Base-by-base conservation (phyloP, 1,139 yeast species). In the Arxiozyma heterogenica region DNA sequence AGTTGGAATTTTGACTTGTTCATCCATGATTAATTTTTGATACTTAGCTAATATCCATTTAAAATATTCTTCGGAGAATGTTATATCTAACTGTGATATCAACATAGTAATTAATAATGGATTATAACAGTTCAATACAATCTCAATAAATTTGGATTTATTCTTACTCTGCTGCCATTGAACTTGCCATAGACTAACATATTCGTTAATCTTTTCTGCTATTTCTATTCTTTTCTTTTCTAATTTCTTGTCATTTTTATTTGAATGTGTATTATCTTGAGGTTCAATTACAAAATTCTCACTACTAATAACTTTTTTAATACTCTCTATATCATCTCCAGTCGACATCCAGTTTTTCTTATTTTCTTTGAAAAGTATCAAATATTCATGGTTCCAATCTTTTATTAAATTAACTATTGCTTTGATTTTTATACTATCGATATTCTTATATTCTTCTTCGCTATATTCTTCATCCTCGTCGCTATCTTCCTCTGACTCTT, bases 291-390 rank as follows among this genome's bases (percentile, higher is more conserved):
- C 25, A 44, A 63, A 64, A 48, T 62, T 62, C 3, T 57, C 44
- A 49, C 66, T 62, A 38, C 59, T 59, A 11, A 64, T 64, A 39
- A 64, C 47, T 42, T 50, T 34, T 39, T 39, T 39, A 4, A 34
- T 41, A 46, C 18, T 8, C 18, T 27, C 17, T n/a, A 42, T 25
- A 42, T 49, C 41, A 34, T 49, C 44, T 4, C 49, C 49, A 23
- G 25, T 41, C 21, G 49, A 46, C 34, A 55, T 55, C 66, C 67
- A 65, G n/a, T 57, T 34, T 53, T 53, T 51, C 38, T 55, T 56
- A 68, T 72, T 68, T 30, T 66, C 71, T 27, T 69, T 55, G 41
- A 70, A 63, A 8, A 46, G 22, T n/a, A 21, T 46, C 4, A n/a
- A 34, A 1, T 49, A 1, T 34, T 54, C 25, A 1, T 44, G 52